Base-by-base conservation (phyloP, 2,329 filamentous ascomycete species). In the Sarocladium oryzae region DNA sequence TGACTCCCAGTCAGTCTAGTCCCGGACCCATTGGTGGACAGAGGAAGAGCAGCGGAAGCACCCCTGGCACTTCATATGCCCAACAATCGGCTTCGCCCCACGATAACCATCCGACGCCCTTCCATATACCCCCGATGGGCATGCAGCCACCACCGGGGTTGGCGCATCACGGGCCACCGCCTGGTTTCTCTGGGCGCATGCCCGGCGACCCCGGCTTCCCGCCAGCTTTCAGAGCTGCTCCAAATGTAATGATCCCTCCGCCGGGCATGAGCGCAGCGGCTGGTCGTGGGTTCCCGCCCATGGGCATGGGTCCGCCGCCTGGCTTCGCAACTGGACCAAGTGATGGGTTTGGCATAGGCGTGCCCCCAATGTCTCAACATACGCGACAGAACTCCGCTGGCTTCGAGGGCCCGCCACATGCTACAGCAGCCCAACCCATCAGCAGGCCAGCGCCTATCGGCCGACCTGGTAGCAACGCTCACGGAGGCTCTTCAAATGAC, bases 401-500 rank as follows among this genome's bases (percentile, higher is more conserved):
- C 11, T 82, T 85, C 55, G 86, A 91, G 8, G 72, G 73, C n/a
- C 58, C 66, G 4, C 63, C 70, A 7, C 30, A n/a, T 21, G 67
- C 70, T 23, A 67, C 74, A 10, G 73, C 81, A 51, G 76, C 84
- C 30, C 85, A 89, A 56, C 88, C 88, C 1, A 92, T 95, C 54
- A 79, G 85, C 41, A 81, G 90, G 51, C 92, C 91, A 23, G 82
- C 88, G 21, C 92, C 92, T 1, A 96, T 97, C 56, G 89, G 92
- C 55, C 81, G 90, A 30, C 92, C 93, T 1, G 84, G 85, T 15
- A 96, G 90, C 64, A 81, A 81, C 21, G 77, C 76, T 15, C 75
- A 79, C 43, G 78, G 77, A 13, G 75, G 75, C 40, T 70, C 71
- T 48, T 60, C 60, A 45, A 74, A 76, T 23, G 69, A 73, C 24